phyloP scores from a whole-genome alignment of 345 rosid genomes.

The Sisymbrium altissimum region DNA sequence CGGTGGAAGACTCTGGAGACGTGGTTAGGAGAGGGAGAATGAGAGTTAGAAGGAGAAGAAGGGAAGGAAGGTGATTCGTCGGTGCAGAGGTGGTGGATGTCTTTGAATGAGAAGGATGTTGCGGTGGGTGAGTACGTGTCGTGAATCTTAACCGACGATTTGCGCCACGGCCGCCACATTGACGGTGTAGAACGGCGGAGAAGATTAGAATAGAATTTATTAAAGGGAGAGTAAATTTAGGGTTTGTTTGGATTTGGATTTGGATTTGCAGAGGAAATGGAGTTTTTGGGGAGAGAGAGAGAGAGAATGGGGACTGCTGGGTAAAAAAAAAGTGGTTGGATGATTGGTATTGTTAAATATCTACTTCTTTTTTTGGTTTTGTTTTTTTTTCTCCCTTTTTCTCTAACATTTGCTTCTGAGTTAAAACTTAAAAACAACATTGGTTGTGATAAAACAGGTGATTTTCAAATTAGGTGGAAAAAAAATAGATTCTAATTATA shows the following conservation, averaged over 20 bases:
- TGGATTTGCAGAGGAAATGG: slow-evolving; percentile 33
- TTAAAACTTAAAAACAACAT: slow-evolving; percentile 6
- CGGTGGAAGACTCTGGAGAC: slow-evolving; percentile 57
- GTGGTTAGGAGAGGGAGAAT: slow-evolving; percentile 19
- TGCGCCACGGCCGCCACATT: slow-evolving; percentile 91
- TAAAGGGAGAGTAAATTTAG: not conserved
- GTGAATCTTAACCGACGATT: slow-evolving; percentile 55
- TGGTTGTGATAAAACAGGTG: slow-evolving; percentile 23
- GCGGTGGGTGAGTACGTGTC: slow-evolving; percentile 34
- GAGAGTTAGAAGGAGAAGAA: slow-evolving; percentile 12
- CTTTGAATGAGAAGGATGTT: slow-evolving; percentile 70
- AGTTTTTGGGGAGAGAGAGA: not conserved
- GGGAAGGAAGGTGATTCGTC: slow-evolving; percentile 40
- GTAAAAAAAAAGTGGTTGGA: slow-evolving; percentile 15
- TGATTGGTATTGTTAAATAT: slow-evolving; percentile 17
- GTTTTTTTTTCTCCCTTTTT: not conserved
- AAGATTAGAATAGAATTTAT: not conserved
- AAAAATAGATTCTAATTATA: slow-evolving; percentile 24
- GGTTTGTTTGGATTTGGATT: slow-evolving; percentile 11
- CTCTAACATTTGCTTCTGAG: not conserved
- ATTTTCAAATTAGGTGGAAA: not conserved
- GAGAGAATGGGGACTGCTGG: not conserved
- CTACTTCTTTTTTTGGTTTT: not conserved
- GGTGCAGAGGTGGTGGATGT: slow-evolving; percentile 50
- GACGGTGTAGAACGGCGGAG: slow-evolving; percentile 37